Percentiles rank a stretch among this genome's conserved stretches.
Conservation (phyloP, 345 rosid genomes). For the Arabis alpina region DNA sequence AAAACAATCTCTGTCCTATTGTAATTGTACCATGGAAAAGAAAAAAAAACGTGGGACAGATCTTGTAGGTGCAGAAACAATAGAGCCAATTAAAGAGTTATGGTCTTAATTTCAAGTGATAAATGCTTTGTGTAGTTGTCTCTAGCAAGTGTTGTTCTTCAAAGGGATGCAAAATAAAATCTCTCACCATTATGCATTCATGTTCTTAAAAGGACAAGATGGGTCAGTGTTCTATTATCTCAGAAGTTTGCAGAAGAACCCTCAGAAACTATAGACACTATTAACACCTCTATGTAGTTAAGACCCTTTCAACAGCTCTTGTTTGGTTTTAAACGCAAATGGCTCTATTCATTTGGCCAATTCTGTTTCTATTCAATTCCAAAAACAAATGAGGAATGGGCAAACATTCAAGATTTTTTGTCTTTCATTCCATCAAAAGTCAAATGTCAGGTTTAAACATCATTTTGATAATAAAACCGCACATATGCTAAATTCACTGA, state of each 20-base stretch:
- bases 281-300: too few species aligned
- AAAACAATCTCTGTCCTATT: constrained; percentile 27
- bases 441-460: constrained; percentile 19
- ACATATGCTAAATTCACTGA: constrained; percentile 25
- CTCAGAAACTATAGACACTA: background rate
- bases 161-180: background rate
- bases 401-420: constrained; percentile 19
- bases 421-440: constrained; percentile 19
- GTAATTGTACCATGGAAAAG: constrained; percentile 4
- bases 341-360: too few species aligned
- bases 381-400: constrained; percentile 2
- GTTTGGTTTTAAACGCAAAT: too few species aligned
- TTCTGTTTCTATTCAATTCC: constrained; percentile 1
- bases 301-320: too few species aligned
- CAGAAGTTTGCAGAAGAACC: constrained; percentile 4
- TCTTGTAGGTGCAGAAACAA: constrained; percentile 41
- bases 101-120: constrained; percentile 26
- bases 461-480: constrained; percentile 36
- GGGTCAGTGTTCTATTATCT: constrained; percentile 15
- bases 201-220: constrained; percentile 7
- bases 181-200: constrained; percentile 1
- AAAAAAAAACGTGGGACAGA: constrained; percentile 28
- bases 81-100: constrained; percentile 36
- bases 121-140: constrained; percentile 32
- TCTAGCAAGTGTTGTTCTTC: constrained; percentile 11